phyloP scores from a whole-genome alignment of 2,329 filamentous ascomycete species.

The Ascochyta viciae-villosae region DNA sequence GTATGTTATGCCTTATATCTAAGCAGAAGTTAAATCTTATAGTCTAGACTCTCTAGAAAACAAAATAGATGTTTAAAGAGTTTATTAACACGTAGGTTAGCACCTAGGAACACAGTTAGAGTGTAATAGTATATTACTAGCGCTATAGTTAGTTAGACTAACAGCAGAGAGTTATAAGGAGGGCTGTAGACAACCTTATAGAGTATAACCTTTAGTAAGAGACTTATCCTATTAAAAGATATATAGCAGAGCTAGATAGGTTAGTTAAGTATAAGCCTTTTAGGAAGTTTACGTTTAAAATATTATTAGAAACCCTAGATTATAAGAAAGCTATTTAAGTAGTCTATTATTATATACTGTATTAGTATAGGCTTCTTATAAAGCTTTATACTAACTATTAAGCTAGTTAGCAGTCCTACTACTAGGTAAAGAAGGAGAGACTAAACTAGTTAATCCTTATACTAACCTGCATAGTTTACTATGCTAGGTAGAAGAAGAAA shows the following conservation, averaged over 20 bases:
- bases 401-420: background rate
- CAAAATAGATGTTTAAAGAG: background rate
- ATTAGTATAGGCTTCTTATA: background rate
- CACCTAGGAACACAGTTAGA: background rate
- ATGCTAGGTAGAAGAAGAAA: background rate
- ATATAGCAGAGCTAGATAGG: background rate
- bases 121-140: background rate
- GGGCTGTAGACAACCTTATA: background rate
- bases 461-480: background rate
- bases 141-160: background rate
- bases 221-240: background rate
- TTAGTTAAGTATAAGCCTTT: background rate
- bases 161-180: background rate
- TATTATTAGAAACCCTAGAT: background rate
- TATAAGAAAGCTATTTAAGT: background rate
- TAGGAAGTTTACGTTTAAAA: background rate
- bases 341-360: fast-evolving
- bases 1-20: background rate
- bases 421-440: background rate
- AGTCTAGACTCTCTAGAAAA: background rate
- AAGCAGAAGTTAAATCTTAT: background rate
- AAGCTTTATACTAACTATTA: background rate
- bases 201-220: background rate
- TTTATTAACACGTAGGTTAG: background rate
- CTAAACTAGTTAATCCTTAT: background rate